Conservation (phyloP, 1,284 basidiomycete species). For the Melampsora larici-populina region DNA sequence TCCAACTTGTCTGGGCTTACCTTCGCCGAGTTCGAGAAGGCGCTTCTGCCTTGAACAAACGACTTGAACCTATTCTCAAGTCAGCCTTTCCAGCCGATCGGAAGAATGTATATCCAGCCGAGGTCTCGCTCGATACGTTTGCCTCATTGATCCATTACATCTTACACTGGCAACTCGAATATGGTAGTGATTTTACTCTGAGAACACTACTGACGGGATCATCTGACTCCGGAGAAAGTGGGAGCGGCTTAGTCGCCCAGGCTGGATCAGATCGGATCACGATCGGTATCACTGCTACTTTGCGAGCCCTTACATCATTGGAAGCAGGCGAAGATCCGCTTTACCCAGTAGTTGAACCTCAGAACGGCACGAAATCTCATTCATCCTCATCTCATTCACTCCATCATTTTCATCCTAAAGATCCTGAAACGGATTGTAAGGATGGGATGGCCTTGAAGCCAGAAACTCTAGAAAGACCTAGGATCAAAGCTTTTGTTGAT, state of each 20-base stretch:
- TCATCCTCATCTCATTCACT: constrained; percentile 1
- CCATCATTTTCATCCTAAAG: constrained; percentile 10
- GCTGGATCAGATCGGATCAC: constrained; percentile 41
- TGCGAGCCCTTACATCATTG: constrained; percentile 36
- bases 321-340: constrained; percentile 40
- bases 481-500: constrained; percentile 43
- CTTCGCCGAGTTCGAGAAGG: constrained; percentile 86
- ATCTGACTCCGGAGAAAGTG: constrained; percentile 25
- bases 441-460: constrained; percentile 33
- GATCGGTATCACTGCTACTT: constrained; percentile 37
- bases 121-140: constrained; percentile 73
- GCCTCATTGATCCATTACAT: constrained; percentile 77
- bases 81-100: constrained; percentile 75
- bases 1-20: constrained; percentile 88
- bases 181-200: constrained; percentile 74
- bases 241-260: constrained; percentile 32
- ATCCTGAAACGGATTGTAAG: constrained; percentile 5
- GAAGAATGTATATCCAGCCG: constrained; percentile 64
- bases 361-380: constrained; percentile 5
- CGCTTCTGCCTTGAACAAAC: constrained; percentile 69
- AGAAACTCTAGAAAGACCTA: constrained; percentile 35
- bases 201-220: constrained; percentile 30
- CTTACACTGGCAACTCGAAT: constrained; percentile 79
- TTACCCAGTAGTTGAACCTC: constrained; percentile 23
- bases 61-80: constrained; percentile 72